A percentile compares a stretch with the other conserved stretches of the same genome.
These are phyloP conservation scores for Euphrasia confusa DNA, from an alignment of 257 asterid species.

Conservation along the genomic window DNA sequence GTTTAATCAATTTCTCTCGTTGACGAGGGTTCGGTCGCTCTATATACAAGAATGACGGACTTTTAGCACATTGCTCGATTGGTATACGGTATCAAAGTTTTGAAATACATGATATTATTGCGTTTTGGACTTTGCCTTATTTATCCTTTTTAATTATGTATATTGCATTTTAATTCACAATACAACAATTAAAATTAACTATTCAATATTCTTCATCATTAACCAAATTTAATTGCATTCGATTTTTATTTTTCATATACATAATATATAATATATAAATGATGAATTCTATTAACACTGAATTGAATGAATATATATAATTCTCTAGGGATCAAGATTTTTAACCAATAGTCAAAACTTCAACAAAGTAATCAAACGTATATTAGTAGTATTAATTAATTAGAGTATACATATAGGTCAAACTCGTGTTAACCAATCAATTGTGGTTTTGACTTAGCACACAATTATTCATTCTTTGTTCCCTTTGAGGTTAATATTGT, in stretches of 20 bases:
- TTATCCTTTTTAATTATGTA: background rate
- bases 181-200: background rate
- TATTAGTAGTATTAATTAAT: too few relatives aligned
- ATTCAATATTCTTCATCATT: too few relatives aligned
- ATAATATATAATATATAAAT: too few relatives aligned
- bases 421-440: background rate
- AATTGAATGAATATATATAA: too few relatives aligned
- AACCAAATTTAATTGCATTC: too few relatives aligned
- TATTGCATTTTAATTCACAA: too few relatives aligned
- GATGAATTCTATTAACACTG: too few relatives aligned
- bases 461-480: background rate
- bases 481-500: background rate
- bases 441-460: background rate
- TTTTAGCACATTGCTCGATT: background rate
- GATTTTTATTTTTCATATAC: too few relatives aligned
- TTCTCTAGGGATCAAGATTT: too few relatives aligned
- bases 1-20: background rate
- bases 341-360: too few relatives aligned
- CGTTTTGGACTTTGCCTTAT: background rate
- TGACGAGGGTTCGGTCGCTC: background rate
- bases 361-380: too few relatives aligned
- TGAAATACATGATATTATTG: background rate
- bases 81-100: background rate
- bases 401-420: too few relatives aligned
- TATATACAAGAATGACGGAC: background rate